These are phyloP conservation scores for Aspergillus sergii DNA, from an alignment of 2,329 filamentous ascomycete genomes.

Conservation along the genomic window DNA sequence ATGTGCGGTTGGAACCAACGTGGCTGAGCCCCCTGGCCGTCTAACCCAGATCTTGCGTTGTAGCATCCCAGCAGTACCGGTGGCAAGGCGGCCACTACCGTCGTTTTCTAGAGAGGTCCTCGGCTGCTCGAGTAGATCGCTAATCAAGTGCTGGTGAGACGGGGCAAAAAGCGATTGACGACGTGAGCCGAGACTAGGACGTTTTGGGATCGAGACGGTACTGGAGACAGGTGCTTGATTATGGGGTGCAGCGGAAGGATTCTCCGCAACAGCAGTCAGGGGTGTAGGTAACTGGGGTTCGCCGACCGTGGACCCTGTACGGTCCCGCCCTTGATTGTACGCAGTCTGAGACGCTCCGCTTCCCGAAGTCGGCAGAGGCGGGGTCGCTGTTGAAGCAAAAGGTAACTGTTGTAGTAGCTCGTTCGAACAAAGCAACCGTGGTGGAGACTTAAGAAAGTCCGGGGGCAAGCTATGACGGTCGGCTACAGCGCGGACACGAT, in stretches of 20 bases:
- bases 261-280: slow-evolving; percentile 33
- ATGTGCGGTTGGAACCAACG: slow-evolving; percentile 79
- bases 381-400: slow-evolving; percentile 20
- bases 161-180: slow-evolving; percentile 45
- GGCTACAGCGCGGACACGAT: slow-evolving; percentile 16
- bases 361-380: slow-evolving; percentile 24
- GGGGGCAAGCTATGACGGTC: slow-evolving; percentile 18
- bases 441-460: slow-evolving; percentile 25
- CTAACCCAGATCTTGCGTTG: slow-evolving; percentile 90
- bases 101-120: slow-evolving; percentile 25
- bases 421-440: slow-evolving; percentile 27
- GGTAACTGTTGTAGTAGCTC: slow-evolving; percentile 14
- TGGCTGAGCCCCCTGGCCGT: slow-evolving; percentile 80
- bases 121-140: slow-evolving; percentile 33
- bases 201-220: slow-evolving; percentile 27
- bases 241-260: slow-evolving; percentile 15
- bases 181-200: slow-evolving; percentile 38
- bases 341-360: slow-evolving; percentile 25
- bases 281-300: slow-evolving; percentile 29
- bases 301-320: slow-evolving; percentile 13
- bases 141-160: slow-evolving; percentile 43
- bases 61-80: slow-evolving; percentile 37
- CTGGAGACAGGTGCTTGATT: slow-evolving; percentile 13
- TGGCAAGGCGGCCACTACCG: slow-evolving; percentile 23
- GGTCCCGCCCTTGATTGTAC: slow-evolving; percentile 20